phyloP scores from a whole-genome alignment of 768 basidiomycete genomes.

The Daedaleopsis sinensis region DNA sequence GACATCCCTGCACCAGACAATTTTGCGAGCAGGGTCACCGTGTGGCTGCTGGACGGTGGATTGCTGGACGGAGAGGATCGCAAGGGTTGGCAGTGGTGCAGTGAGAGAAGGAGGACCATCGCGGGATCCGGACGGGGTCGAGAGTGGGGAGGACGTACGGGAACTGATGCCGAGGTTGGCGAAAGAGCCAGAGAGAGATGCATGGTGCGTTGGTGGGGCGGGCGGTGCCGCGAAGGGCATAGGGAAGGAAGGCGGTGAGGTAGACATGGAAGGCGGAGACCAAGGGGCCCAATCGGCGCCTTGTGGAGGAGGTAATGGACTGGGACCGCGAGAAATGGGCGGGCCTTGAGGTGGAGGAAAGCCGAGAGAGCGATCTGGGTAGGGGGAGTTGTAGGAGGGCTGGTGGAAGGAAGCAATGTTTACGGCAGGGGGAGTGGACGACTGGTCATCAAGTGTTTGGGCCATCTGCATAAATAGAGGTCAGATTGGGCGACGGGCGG shows the following conservation, averaged over 20 bases:
- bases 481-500: constrained; percentile 23
- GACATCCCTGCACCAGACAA: constrained; percentile 85
- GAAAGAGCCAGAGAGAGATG: constrained; percentile 22
- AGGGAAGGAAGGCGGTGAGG: constrained; percentile 4
- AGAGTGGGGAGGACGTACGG: constrained; percentile 27
- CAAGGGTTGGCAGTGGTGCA: constrained; percentile 66
- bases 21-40: constrained; percentile 60
- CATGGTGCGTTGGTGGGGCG: constrained; percentile 9
- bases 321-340: constrained; percentile 24
- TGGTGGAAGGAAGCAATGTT: constrained; percentile 29
- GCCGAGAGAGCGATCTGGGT: constrained; percentile 17
- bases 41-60: constrained; percentile 53
- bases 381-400: constrained; percentile 14
- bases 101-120: constrained; percentile 54
- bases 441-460: constrained; percentile 56
- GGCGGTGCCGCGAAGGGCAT: constrained; percentile 5
- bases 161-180: constrained; percentile 18
- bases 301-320: constrained; percentile 26
- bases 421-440: constrained; percentile 22
- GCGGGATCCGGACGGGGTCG: constrained; percentile 21
- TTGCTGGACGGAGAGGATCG: constrained; percentile 56
- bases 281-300: constrained; percentile 31
- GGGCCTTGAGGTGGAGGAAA: constrained; percentile 9
- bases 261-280: constrained; percentile 15
- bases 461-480: constrained; percentile 53